Evolutionary conservation across 768 basidiomycete genomes (phyloP), one percentile per base, ranked within the genome.

Genomic region (Clitopilus hobsonii): DNA sequence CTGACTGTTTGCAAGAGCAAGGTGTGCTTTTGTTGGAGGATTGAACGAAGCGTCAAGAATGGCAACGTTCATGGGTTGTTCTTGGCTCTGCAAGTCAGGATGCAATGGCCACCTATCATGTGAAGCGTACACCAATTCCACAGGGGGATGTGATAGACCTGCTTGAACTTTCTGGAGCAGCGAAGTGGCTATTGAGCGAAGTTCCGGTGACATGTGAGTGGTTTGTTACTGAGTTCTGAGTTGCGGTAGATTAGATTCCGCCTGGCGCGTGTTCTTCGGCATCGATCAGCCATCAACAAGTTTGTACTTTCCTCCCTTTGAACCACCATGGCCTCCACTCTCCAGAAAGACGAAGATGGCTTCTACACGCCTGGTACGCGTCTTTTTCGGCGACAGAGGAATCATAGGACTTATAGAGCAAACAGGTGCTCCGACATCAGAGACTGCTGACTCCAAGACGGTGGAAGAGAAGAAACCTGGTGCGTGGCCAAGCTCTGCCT

Each of bases 41-140:
- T 98, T 96, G 73, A 91, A 98, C 1, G 92, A 94, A 1, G 93
- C 88, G 62, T 97, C 95, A 32, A 97, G 78, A n/a, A 95, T 74
- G 3, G 88, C 79, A 48, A 95, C 78, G 52, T 75, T 78, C 67
- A 65, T n/a, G 50, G 54, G n/a, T 58, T 47, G 36, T 52, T 38
- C 14, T 53, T 24, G 55, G 57, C 20, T 53, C 38, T 11, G 45
- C 26, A 28, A 50, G 54, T 59, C 8, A 5, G 50, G 18, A 24
- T 57, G 27, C 20, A 59, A 27, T 28, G 91, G 91, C 91, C 91
- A 93, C 26, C 63, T 69, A 13, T 74, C 66, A 61, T 90, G 84
- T 1, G 86, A 74, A 8, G 73, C 66, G 66, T 83, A 82, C 13
- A 91, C 66, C 24, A 92, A 73, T 63, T 89, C 85, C 16, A 89